A percentile compares a stretch with the other conserved stretches of the same genome.
phyloP scores from a whole-genome alignment of 257 asterid genomes.

The Mitragyna speciosa region DNA sequence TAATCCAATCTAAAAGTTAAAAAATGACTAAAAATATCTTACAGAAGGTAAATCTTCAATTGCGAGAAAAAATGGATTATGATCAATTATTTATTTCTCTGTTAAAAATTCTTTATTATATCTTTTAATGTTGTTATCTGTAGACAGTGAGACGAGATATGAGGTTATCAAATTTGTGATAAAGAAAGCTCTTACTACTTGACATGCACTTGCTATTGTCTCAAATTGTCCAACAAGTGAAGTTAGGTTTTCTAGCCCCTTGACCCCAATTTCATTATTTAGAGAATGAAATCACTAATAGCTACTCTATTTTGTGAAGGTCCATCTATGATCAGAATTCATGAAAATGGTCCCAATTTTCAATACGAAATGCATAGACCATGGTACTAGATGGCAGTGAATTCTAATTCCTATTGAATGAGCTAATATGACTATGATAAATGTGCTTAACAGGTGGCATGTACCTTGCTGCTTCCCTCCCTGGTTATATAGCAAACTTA shows the following conservation, averaged over 20 bases:
- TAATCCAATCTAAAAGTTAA: too few relatives aligned
- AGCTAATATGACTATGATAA: not conserved
- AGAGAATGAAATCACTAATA: not conserved
- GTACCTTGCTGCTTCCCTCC: not conserved
- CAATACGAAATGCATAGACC: not conserved
- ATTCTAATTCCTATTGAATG: not conserved
- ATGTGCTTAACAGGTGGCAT: slow-evolving; percentile 2
- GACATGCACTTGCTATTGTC: not conserved
- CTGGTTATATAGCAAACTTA: not conserved
- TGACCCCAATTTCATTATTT: not conserved
- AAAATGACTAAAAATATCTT: too few relatives aligned
- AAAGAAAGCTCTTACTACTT: not conserved
- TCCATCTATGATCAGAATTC: not conserved
- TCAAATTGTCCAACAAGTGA: not conserved
- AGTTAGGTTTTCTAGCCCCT: too few relatives aligned
- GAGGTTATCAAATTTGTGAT: not conserved
- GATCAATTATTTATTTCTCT: too few relatives aligned
- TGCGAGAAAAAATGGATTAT: too few relatives aligned
- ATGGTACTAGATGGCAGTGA: not conserved
- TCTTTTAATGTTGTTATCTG: too few relatives aligned
- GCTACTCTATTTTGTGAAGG: slow-evolving; percentile 6
- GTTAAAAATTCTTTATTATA: too few relatives aligned
- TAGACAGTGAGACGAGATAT: too few relatives aligned
- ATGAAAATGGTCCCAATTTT: slow-evolving; percentile 20
- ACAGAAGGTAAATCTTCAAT: too few relatives aligned